A percentile compares a stretch with the other conserved stretches of the same genome.
Conservation (phyloP, 2,329 filamentous ascomycete species). For the Aspergillus neoniger region DNA sequence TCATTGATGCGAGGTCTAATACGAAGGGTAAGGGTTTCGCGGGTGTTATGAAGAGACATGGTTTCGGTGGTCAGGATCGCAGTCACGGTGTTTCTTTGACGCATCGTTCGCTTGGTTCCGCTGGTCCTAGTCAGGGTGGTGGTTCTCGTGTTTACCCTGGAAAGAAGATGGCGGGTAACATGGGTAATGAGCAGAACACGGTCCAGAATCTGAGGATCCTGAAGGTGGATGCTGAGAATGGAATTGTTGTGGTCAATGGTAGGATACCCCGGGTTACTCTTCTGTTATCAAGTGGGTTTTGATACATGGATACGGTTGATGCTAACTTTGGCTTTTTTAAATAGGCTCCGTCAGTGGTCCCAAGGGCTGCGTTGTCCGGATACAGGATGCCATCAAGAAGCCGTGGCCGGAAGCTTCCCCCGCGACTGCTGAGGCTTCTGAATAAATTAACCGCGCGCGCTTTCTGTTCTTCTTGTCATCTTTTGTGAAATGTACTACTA, state of each 20-base stretch:
- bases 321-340: background rate
- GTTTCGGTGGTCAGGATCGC: conserved; percentile 83
- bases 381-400: conserved; percentile 92
- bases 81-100: conserved; percentile 95
- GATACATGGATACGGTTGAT: background rate
- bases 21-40: conserved; percentile 90
- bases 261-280: conserved; percentile 20
- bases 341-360: conserved; percentile 76
- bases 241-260: conserved; percentile 86
- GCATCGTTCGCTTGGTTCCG: conserved; percentile 88
- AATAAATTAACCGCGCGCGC: conserved; percentile 12
- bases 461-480: background rate
- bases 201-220: conserved; percentile 89
- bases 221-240: conserved; percentile 82
- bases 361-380: conserved; percentile 78
- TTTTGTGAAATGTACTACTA: conserved; percentile 40
- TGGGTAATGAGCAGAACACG: conserved; percentile 87
- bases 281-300: background rate
- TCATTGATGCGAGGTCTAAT: conserved; percentile 78
- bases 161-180: conserved; percentile 96
- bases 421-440: conserved; percentile 16
- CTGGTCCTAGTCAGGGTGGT: conserved; percentile 85
- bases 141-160: conserved; percentile 91
- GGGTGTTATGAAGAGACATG: conserved; percentile 96
- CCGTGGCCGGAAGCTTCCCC: conserved; percentile 60